A percentile compares a stretch with the other conserved stretches of the same genome.
These are phyloP conservation scores for Eucalyptus cloeziana DNA, from an alignment of 345 rosid genomes.

Conservation along the genomic window DNA sequence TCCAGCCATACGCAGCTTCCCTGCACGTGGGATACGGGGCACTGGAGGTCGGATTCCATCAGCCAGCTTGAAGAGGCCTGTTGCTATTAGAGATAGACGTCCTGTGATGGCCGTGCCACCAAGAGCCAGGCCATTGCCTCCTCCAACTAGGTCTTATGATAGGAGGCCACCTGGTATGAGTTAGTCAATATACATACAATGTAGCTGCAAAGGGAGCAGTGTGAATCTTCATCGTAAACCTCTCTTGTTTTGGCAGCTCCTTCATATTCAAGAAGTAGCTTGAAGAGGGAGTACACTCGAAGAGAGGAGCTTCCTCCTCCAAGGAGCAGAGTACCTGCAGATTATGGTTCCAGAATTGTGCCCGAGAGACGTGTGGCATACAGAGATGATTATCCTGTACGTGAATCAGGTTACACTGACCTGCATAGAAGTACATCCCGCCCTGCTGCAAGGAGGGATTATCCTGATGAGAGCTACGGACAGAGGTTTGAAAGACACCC, in stretches of 20 bases:
- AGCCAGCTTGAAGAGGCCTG: constrained; percentile 43
- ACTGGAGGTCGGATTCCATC: constrained; percentile 40
- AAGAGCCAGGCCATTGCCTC: constrained; percentile 64
- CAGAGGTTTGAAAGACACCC: constrained; percentile 81
- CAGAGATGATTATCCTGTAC: constrained; percentile 71
- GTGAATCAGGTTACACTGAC: constrained; percentile 65
- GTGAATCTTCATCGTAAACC: not conserved
- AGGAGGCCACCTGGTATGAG: constrained; percentile 74
- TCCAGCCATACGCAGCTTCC: constrained; percentile 35
- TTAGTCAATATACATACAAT: not conserved
- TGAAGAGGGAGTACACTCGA: constrained; percentile 74
- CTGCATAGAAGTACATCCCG: constrained; percentile 60
- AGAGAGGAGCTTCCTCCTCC: constrained; percentile 81
- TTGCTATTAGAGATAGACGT: constrained; percentile 55
- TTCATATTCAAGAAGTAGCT: constrained; percentile 58
- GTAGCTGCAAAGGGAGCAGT: not conserved
- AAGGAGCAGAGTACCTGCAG: constrained; percentile 63
- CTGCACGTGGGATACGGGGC: constrained; percentile 33
- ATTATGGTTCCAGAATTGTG: constrained; percentile 62
- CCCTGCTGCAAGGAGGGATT: constrained; percentile 64
- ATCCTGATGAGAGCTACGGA: constrained; percentile 61
- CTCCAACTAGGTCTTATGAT: constrained; percentile 70
- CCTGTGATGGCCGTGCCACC: constrained; percentile 57
- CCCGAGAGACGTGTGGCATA: constrained; percentile 69
- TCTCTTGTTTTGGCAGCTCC: constrained; percentile 32